Percentiles rank a stretch among this genome's conserved stretches.
Evolutionary conservation across 2,329 filamentous ascomycete species (phyloP).

Genomic region (Ophiostoma triangulosporum): DNA sequence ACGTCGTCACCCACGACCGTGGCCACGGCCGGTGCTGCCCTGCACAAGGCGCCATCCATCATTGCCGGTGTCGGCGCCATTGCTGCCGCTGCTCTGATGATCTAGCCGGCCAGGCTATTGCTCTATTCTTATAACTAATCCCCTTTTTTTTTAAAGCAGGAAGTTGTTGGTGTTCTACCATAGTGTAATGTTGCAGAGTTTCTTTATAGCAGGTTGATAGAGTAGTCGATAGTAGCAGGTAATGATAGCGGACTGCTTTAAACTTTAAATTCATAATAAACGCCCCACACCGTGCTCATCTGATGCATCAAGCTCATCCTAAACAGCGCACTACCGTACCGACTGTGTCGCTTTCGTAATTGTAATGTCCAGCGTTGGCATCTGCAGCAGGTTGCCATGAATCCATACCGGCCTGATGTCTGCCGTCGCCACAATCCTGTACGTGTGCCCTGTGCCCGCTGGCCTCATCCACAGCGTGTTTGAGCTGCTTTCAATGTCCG

Average conservation of each 20-base stretch:
- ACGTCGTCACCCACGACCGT: constrained; percentile 3
- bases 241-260: too few species aligned
- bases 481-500: background rate
- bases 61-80: constrained; percentile 5
- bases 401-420: constrained; percentile 2
- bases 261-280: too few species aligned
- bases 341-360: background rate
- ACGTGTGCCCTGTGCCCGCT: background rate
- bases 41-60: background rate
- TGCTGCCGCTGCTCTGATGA: constrained; percentile 1
- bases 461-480: constrained; percentile 2
- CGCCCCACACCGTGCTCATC: too few species aligned
- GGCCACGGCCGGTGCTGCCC: constrained; percentile 6
- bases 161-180: too few species aligned
- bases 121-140: too few species aligned
- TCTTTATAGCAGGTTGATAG: too few species aligned
- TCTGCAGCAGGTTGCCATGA: constrained; percentile 1
- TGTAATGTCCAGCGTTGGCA: constrained; percentile 8
- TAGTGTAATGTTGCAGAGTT: too few species aligned
- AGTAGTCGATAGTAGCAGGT: too few species aligned
- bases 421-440: constrained; percentile 6
- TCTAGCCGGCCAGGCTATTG: background rate
- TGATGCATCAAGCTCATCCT: too few species aligned
- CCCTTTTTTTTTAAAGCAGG: too few species aligned
- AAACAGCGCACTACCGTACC: too few species aligned